Evolutionary conservation across 1,139 yeast genomes (phyloP).

Genomic region (Lodderomyces elongisporus): DNA sequence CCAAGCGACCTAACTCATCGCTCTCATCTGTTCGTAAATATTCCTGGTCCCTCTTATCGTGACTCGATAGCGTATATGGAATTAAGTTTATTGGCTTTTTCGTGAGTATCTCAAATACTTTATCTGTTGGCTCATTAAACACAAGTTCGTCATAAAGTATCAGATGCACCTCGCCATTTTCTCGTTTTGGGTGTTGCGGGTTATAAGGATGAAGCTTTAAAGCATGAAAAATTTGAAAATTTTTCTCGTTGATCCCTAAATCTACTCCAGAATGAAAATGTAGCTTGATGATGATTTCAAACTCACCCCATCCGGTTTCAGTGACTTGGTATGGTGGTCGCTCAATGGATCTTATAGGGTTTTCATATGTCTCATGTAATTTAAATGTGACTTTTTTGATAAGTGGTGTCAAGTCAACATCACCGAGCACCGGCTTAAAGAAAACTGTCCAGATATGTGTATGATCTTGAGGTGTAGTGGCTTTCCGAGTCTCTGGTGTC

Average conservation of each 20-base stretch:
- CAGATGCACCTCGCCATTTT: slow-evolving; percentile 53
- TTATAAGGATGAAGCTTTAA: slow-evolving; percentile 88
- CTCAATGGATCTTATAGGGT: slow-evolving; percentile 78
- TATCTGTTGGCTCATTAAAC: slow-evolving; percentile 93
- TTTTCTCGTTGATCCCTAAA: slow-evolving; percentile 68
- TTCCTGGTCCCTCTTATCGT: slow-evolving; percentile 39
- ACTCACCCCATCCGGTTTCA: slow-evolving; percentile 99
- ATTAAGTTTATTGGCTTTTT: slow-evolving; percentile 68
- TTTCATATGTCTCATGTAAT: slow-evolving; percentile 88
- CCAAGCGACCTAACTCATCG: slow-evolving; percentile 74
- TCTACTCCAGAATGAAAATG: slow-evolving; percentile 78
- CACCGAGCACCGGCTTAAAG: slow-evolving; percentile 75
- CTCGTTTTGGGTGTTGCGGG: slow-evolving; percentile 35
- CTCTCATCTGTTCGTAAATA: slow-evolving; percentile 50
- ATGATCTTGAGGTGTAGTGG: slow-evolving; percentile 79
- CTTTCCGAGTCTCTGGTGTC: slow-evolving; percentile 55
- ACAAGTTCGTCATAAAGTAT: slow-evolving; percentile 86
- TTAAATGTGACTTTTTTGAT: slow-evolving; percentile 91
- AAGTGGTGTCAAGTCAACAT: slow-evolving; percentile 70
- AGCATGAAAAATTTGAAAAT: slow-evolving; percentile 81
- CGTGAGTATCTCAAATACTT: slow-evolving; percentile 73
- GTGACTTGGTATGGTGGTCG: slow-evolving; percentile 91
- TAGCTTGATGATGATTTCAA: slow-evolving; percentile 83
- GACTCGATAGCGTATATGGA: slow-evolving; percentile 53
- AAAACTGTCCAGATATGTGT: slow-evolving; percentile 97